Percentiles rank a stretch among this genome's conserved stretches.
Evolutionary conservation across 257 asterid genomes (phyloP).

Genomic region (Solanum gandarillasii): DNA sequence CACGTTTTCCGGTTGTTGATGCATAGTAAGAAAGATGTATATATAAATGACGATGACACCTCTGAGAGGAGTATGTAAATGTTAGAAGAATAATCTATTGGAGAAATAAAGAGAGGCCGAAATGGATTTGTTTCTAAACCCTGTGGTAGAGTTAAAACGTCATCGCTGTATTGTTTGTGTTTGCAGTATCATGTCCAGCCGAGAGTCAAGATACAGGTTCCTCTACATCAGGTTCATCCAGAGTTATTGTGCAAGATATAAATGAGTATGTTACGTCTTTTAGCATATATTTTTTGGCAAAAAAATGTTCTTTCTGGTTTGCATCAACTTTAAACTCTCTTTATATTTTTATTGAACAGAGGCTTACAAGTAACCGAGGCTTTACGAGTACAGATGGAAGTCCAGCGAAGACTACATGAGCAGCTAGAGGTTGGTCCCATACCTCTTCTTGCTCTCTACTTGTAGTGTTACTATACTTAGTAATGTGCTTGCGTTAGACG

Average conservation of each 20-base stretch:
- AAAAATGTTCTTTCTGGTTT: background rate
- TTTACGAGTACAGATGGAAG: constrained; percentile 92
- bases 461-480: background rate
- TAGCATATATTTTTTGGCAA: background rate
- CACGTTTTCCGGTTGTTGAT: background rate
- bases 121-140: background rate
- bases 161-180: background rate
- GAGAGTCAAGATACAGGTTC: constrained; percentile 88
- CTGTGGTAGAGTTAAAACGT: background rate
- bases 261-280: constrained; percentile 40
- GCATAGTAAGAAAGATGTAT: background rate
- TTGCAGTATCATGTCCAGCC: constrained; percentile 62
- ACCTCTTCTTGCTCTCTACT: background rate
- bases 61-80: background rate
- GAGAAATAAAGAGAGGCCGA: background rate
- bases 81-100: background rate
- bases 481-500: background rate
- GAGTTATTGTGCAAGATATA: constrained; percentile 52
- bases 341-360: constrained; percentile 25
- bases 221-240: constrained; percentile 61
- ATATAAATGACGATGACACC: background rate
- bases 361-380: constrained; percentile 91
- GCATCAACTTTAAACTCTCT: background rate
- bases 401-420: constrained; percentile 73
- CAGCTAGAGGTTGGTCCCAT: constrained; percentile 63